Evolutionary conservation across 371 early-diverging fungal species (phyloP).

Genomic region (Apophysomyces elegans): DNA sequence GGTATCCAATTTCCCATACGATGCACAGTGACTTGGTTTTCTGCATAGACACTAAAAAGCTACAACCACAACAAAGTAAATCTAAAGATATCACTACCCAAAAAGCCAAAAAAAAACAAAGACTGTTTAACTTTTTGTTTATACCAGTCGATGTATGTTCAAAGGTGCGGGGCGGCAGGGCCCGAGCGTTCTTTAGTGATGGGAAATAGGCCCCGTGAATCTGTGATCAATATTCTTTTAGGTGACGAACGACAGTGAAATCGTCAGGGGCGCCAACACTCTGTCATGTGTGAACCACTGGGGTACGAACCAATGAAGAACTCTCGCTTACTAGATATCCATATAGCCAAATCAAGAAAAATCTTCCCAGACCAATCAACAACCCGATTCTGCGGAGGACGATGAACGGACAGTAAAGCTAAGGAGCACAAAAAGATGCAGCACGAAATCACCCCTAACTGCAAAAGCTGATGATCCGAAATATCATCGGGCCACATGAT

Average conservation of each 20-base stretch:
- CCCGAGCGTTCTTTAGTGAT: conserved; percentile 5
- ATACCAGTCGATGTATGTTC: neutral
- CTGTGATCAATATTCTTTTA: conserved; percentile 4
- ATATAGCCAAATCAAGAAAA: conserved; percentile 12
- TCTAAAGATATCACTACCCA: neutral
- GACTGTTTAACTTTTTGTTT: neutral
- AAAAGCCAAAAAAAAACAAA: neutral
- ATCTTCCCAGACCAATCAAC: conserved; percentile 1
- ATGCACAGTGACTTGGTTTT: conserved; percentile 1
- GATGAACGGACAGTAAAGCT: conserved; percentile 1
- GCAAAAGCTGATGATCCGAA: conserved; percentile 11
- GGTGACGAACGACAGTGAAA: conserved; percentile 6
- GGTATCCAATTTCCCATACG: neutral
- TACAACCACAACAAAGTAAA: neutral
- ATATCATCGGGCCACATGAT: neutral
- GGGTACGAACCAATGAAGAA: neutral
- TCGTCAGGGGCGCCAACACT: conserved; percentile 2
- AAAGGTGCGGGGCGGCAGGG: conserved; percentile 9
- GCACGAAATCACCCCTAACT: conserved; percentile 7
- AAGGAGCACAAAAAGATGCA: conserved; percentile 3
- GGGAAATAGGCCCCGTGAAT: conserved; percentile 11
- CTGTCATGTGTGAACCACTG: conserved; percentile 1
- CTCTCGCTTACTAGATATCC: conserved; percentile 1
- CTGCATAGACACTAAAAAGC: neutral
- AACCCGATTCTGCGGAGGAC: neutral